A percentile compares a stretch with the other conserved stretches of the same genome.
Conservation (phyloP, 1,139 yeast species). For the Spencermartinsiella ligniputridi region DNA sequence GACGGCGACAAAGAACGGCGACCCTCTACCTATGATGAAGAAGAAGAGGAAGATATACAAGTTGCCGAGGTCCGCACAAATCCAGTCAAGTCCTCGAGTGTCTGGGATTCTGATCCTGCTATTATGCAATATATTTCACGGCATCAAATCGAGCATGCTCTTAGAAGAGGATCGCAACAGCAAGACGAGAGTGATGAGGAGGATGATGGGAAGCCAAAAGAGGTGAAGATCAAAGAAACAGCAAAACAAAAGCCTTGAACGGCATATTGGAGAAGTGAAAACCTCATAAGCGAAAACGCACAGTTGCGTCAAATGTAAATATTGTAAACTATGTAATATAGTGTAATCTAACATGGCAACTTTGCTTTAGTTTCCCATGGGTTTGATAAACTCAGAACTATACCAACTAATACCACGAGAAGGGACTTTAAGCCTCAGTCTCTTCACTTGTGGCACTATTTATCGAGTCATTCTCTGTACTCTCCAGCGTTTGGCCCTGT, state of each 20-base stretch:
- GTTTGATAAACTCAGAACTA: too few species aligned
- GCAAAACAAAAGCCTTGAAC: too few species aligned
- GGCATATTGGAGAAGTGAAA: too few species aligned
- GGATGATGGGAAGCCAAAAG: background rate
- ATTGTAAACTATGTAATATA: too few species aligned
- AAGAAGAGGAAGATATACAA: slow-evolving; percentile 15
- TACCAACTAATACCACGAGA: too few species aligned
- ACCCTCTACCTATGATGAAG: slow-evolving; percentile 27
- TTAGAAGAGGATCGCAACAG: background rate
- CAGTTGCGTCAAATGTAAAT: too few species aligned
- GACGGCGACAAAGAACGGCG: slow-evolving; percentile 13
- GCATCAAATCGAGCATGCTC: background rate
- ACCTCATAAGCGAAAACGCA: too few species aligned
- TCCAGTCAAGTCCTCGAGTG: background rate
- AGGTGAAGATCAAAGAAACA: background rate
- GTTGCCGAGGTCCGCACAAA: background rate
- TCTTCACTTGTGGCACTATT: background rate
- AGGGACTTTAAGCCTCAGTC: background rate
- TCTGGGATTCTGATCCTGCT: slow-evolving; percentile 5
- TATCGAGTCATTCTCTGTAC: background rate
- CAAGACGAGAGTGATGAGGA: background rate
- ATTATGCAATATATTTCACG: slow-evolving; percentile 2
- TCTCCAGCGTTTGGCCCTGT: slow-evolving; percentile 2
- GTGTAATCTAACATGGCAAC: too few species aligned
- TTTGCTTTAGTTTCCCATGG: too few species aligned